Base-by-base conservation (phyloP, 2,329 filamentous ascomycete genomes). In the Didymella segeticola region DNA sequence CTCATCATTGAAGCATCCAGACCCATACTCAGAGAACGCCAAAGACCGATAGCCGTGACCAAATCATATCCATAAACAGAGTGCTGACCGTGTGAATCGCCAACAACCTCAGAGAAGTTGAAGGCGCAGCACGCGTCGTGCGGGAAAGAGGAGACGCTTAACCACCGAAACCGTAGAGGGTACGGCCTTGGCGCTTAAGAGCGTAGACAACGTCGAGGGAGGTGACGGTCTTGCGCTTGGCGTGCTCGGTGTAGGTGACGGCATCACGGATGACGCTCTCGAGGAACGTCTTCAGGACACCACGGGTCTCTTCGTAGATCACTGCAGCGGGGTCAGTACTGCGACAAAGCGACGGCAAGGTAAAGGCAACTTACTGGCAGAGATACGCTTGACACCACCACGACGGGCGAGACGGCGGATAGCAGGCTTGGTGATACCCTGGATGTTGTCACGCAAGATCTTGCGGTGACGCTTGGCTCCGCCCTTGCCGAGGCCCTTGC, bases 81-180 rank as follows among this genome's bases (percentile, higher is more conserved):
- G 56, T 59, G 63, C 57, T 58, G 60, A 64, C 52, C 58, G 53
- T 58, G 47, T 48, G 55, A 56, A 41, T 56, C 55, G 55, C 49
- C 53, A 37, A 86, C 84, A 30, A 86, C 84, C 66, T 87, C 84
- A 43, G 38, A 14, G 10, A 48, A 39, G 43, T 43, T 17, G 38
- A 43, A 48, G 45, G 51, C 51, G 51, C 51, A 53, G 51, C 51
- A 53, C 51, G 51, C 51, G 51, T 53, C 51, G 33, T 43, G 38
- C 55, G 60, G 59, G 65, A 60, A 65, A 64, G 48, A 38, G 37
- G 58, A 59, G 55, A 46, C 62, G 70, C 63, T 86, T 90, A 93
- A 85, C 89, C 90, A 84, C 90, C 90, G 85, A 93, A 93, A 82
- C 90, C 89, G 84, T 93, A 93, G 65, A 93, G 88, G 75, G 89